Evolutionary conservation across 2,329 filamentous ascomycete genomes (phyloP).

Genomic region (Scedosporium aurantiacum): DNA sequence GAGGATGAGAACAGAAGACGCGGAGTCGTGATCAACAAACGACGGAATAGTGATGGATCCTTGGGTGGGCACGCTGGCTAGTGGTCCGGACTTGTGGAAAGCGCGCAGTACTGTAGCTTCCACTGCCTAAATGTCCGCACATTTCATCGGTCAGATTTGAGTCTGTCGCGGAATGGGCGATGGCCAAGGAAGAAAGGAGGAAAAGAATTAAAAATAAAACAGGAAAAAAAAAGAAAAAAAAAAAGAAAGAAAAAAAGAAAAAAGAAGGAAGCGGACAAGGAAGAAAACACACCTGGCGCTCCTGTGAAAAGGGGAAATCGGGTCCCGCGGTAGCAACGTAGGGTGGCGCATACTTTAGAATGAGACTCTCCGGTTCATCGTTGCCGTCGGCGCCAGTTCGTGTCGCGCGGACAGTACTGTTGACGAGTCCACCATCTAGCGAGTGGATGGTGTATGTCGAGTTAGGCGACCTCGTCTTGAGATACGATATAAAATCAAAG

Average conservation of each 20-base stretch:
- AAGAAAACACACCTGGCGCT: conserved; percentile 9
- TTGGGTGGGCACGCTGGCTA: neutral
- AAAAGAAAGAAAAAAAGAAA: too few species aligned
- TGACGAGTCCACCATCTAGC: neutral
- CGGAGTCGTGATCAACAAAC: neutral
- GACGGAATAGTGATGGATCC: neutral
- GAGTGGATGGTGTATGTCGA: neutral
- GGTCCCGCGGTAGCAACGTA: conserved; percentile 10
- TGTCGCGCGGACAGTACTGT: neutral
- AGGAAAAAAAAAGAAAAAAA: neutral
- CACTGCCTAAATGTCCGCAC: too few species aligned
- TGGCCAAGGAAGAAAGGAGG: too few species aligned
- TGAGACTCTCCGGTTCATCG: conserved; percentile 9
- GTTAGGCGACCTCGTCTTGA: neutral
- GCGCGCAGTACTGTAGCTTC: neutral
- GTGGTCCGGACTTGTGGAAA: neutral
- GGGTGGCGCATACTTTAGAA: conserved; percentile 12
- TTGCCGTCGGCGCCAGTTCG: neutral
- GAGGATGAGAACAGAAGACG: conserved; percentile 2
- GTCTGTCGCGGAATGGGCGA: too few species aligned
- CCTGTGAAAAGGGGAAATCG: conserved; percentile 9
- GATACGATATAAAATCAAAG: neutral
- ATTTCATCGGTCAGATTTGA: too few species aligned
- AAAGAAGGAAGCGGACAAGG: neutral
- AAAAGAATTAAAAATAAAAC: too few species aligned